Percentiles rank a stretch among this genome's conserved stretches.
These are phyloP conservation scores for Neltuma alba DNA, from an alignment of 306 rosid species.

Conservation along the genomic window DNA sequence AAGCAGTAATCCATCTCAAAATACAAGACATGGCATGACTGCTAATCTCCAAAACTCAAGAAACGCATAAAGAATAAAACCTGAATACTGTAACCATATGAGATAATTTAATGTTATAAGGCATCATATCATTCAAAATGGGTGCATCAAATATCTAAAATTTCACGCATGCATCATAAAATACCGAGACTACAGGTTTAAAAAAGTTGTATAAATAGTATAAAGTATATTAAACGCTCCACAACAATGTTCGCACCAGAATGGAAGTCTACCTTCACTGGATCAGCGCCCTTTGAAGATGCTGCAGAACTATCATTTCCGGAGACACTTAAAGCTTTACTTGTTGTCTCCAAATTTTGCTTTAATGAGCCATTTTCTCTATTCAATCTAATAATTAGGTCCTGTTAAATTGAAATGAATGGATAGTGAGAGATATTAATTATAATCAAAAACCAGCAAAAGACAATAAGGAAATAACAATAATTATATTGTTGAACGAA, in stretches of 20 bases:
- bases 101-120: background rate
- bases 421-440: conserved; percentile 32
- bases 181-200: background rate
- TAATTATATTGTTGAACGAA: conserved; percentile 13
- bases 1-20: conserved; percentile 4
- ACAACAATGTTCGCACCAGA: conserved; percentile 28
- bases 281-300: conserved; percentile 52
- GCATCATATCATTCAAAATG: background rate
- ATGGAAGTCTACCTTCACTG: conserved; percentile 49
- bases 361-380: conserved; percentile 86
- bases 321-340: conserved; percentile 44
- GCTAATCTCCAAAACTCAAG: background rate
- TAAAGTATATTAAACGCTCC: conserved; percentile 7
- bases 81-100: background rate
- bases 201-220: background rate
- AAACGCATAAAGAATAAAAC: background rate
- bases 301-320: conserved; percentile 48
- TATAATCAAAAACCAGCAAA: conserved; percentile 16
- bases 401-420: conserved; percentile 57
- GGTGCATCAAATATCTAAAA: conserved; percentile 3
- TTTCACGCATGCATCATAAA: conserved; percentile 19
- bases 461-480: conserved; percentile 1
- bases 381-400: conserved; percentile 65
- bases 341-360: conserved; percentile 67
- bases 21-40: background rate